phyloP scores from a whole-genome alignment of 2,329 filamentous ascomycete species.

The Penicillium aurantiogriseum region DNA sequence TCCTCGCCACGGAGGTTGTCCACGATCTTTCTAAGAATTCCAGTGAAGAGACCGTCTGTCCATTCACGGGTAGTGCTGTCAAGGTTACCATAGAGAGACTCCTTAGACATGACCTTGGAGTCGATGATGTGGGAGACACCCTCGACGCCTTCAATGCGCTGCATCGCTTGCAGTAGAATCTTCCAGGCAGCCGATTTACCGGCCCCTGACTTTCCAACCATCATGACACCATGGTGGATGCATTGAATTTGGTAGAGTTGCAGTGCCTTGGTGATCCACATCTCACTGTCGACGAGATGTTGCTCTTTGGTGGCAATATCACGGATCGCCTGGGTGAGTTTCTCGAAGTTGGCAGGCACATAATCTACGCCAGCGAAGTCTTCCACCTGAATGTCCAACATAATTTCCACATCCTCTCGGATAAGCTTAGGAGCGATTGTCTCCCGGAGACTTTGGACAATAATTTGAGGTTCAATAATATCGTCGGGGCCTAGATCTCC shows the following conservation, averaged over 20 bases:
- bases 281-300: conserved; percentile 84
- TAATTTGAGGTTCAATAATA: conserved; percentile 89
- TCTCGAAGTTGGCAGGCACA: conserved; percentile 78
- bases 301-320: conserved; percentile 73
- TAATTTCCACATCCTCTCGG: conserved; percentile 82
- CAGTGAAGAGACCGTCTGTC: conserved; percentile 98
- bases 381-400: conserved; percentile 76
- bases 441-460: conserved; percentile 96
- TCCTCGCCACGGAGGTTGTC: conserved; percentile 98
- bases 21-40: conserved; percentile 95
- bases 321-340: conserved; percentile 76
- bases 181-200: conserved; percentile 97
- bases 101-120: conserved; percentile 99
- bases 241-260: conserved; percentile 98
- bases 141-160: conserved; percentile 86
- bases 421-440: conserved; percentile 98
- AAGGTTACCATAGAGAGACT: conserved; percentile 90
- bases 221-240: conserved; percentile 99
- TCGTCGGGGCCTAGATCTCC: conserved; percentile 64
- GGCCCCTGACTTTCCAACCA: conserved; percentile 97
- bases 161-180: conserved; percentile 83
- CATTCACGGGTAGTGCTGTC: conserved; percentile 97
- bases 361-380: conserved; percentile 94
- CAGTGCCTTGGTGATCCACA: conserved; percentile 96
- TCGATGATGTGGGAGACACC: conserved; percentile 97